Base-by-base conservation (phyloP, 2,329 filamentous ascomycete species). In the Trichoderma brevicompactum region DNA sequence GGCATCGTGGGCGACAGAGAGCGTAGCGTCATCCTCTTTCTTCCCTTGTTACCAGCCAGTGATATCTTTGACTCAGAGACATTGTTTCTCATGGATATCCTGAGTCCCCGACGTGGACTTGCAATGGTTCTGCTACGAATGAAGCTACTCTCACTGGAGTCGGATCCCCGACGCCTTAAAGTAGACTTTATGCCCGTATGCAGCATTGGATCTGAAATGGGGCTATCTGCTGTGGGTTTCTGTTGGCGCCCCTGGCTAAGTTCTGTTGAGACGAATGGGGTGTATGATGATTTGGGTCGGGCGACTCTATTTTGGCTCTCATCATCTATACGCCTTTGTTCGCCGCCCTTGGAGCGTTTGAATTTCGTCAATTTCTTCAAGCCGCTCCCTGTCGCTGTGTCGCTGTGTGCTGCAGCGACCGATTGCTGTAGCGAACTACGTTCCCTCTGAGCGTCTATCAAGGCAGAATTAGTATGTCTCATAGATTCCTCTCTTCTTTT, bases 121-220 rank as follows among this genome's bases (percentile, higher is more conserved):
- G 76, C 74, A 59, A 79, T 74, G 43, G 83, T 78, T 67, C 85
- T 84, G 49, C 81, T 77, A 34, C 92, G 89, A 72, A 86, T 90
- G 79, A 97, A 97, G 74, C 92, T 96, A 77, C 91, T 96, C 50
- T 92, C 89, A 71, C 89, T 92, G 34, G 85, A 88, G 69, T 88
- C 87, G 0, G 89, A 91, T 17, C 79, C 81, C 9, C 80, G 83
- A 2, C 88, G 83, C 65, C 80, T 78, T 8, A 87, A 76, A 5
- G 72, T 70, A 12, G 81, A 72, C 49, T 74, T 75, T 40, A 71
- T 66, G 32, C 17, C 19, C 5, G 50, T 28, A 15, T 19, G 41
- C 34, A 36, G 12, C 12, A 68, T 64, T 43, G 70, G 64, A 44
- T 68, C 68, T 7, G 70, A 65, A 10, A 61, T 49, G 7, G 66